Evolutionary conservation across 73 alveolate species (phyloP), one percentile per base, ranked within the genome.

Genomic region (Loxodes magnus): DNA sequence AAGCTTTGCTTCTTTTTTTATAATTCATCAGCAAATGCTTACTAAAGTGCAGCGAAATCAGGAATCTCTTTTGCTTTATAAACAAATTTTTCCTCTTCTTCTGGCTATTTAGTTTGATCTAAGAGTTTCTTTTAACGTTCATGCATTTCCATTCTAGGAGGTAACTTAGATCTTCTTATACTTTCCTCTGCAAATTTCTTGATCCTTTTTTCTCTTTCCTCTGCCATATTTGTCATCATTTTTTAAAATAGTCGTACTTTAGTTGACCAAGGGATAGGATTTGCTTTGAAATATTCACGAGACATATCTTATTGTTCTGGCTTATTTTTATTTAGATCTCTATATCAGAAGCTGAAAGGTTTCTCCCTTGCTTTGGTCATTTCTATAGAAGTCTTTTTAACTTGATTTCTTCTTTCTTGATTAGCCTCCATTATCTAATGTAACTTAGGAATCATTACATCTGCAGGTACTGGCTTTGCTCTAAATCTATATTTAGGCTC

Each of bases 61-160:
- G 97, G 97, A 1, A 84, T 60, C 14, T 79, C 80, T 55, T 43
- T 31, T 51, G 87, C 74, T 68, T 73, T 66, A 34, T 51, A 59
- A 38, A 35, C 50, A 22, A 26, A 48, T 49, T 57, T 67, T 27
- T 50, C 51, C 56, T 48, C 5, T 31, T 31, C 35, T 23, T 56
- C 9, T 68, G 39, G 21, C 49, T 54, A 36, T 64, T 56, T 76
- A 70, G 37, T 35, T 64, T 59, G 84, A 39, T 60, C 73, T 29
- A 66, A 9, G 23, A 46, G 54, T 31, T 84, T 84, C 71, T 68
- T 81, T 20, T 64, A 69, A 38, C 73, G 68, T 66, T 82, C 93
- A 73, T 87, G 77, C 74, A 66, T 69, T 52, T 79, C 89, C 97
- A 87, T 87, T 46, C 94, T 63, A 3, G 90, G 88, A n/a, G 97